Evolutionary conservation across 768 basidiomycete species (phyloP), one percentile per base, ranked within the genome.

Genomic region (Stropharia rugosoannulata): DNA sequence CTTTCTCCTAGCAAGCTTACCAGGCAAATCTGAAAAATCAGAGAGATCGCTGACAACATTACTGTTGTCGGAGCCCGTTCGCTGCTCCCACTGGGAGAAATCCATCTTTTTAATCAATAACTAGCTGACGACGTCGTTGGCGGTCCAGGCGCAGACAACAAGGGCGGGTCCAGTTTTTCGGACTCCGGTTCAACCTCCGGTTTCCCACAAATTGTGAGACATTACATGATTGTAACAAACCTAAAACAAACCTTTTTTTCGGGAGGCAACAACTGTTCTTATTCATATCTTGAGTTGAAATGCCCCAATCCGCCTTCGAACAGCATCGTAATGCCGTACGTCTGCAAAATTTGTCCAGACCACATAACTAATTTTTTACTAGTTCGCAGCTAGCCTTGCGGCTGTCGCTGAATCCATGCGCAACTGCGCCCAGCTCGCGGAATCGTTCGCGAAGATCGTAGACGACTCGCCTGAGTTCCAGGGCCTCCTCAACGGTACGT

Each of bases 391-490:
- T 29, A 78, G 80, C 62, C 75, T 90, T 60, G 68, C 66, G 58
- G 72, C 75, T 19, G 81, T 89, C 55, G 86, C 88, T 38, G 78
- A 81, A 46, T 71, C 80, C 37, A 78, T 92, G 81, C 82, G 84
- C 57, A 77, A 81, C 56, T 84, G 82, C 50, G 85, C 86, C 4
- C 73, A 73, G 47, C 65, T 84, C 41, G 83, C 84, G 13, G 88
- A 90, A 40, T 68, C 77, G 27, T 87, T 86, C 63, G 79, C 83
- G 9, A 76, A 74, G 44, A 66, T 79, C 32, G 71, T 85, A 48
- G 69, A 74, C 40, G 73, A 75, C 54, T 59, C 66, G 45, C 69
- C 67, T 42, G 70, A 68, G 55, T 70, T 67, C 38, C 59, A 59
- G 38, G 61, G 59, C 10, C 46, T 61, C n/a, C 45, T 63, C 27